Evolutionary conservation across 1,284 basidiomycete genomes (phyloP), one percentile per base, ranked within the genome.

Genomic region (Ceratobasidium sp.): DNA sequence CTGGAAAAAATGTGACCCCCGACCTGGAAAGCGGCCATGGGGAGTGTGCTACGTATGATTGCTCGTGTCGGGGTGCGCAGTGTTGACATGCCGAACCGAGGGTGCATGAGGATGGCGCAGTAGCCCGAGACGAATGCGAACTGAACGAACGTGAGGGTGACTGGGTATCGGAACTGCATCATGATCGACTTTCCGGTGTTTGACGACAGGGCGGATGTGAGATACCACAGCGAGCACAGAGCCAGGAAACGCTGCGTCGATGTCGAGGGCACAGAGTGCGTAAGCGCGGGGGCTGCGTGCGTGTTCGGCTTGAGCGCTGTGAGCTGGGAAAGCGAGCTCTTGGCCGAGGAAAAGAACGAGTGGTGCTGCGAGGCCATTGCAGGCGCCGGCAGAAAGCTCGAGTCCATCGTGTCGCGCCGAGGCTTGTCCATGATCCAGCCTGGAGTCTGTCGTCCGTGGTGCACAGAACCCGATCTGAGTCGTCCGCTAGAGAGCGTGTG

Each of bases 1-100:
- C 95, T 97, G 35, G 95, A 95, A 82, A 98, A 97, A 80, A 99
- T 96, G 83, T 99, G 98, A 0, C 98, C 98, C n/a, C 93, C 94
- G 54, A 99, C 88, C 79, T 89, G 89, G 81, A 90, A 90, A 28
- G 86, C 83, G 33, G 87, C 88, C 85, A 90, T 87, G 71, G 88
- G 86, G 26, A 86, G 83, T 1, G 88, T 88, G 47, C 86, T 85
- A 33, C 83, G 80, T 15, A 90, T 80, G 79, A 98, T 95, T 7
- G 89, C 86, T 78, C 84, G 86, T 2, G 91, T 94, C 0, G 96
- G 96, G 28, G 83, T 81, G 49, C 93, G 89, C 47, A 97, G 81
- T 77, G 86, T 88, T 58, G 90, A 88, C 83, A 92, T 91, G 51
- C 89, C 89, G 31, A 95, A 84, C 58, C 88, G 80, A 23, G 92